Base-by-base conservation (phyloP, 495 filamentous ascomycete species). In the Podospora anserina region DNA sequence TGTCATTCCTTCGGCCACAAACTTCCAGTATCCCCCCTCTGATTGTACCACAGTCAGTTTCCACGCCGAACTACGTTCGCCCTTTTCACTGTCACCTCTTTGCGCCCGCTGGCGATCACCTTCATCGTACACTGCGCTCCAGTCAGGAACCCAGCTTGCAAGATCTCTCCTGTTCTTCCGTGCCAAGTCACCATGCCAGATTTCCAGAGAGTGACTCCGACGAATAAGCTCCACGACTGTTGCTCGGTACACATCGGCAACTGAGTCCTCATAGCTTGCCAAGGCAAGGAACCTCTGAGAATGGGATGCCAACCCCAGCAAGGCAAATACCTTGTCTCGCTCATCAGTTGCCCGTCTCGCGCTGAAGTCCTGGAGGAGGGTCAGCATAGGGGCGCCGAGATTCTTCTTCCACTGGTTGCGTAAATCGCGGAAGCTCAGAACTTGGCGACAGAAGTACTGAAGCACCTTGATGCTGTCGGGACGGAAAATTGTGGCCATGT, bases 261-360 rank as follows among this genome's bases (percentile, higher is more conserved):
- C 56, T 20, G 56, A 6, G 23, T 27, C n/a, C 19, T 20, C 23
- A n/a, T 58, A 58, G 23, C 23, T 27, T 58, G n/a, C 23, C 19
- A 9, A 9, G n/a, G 18, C n/a, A 9, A 61, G 6, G 13, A 16
- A 18, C 3, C 32, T 15, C 32, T 67, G 54, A 4, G 16, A 3
- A 3, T 15, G 19, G 3, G 20, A 26, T 6, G 16, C 30, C n/a
- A 67, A 15, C 2, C 65, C 65, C 7, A 67, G 20, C 28, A 67
- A 23, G 18, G 27, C 65, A 34, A 34, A 67, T 0, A 61, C 57
- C 18, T 67, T 67, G 57, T 67, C 65, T 27, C 65, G 65, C 32
- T 67, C 65, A 56, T 67, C 65, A 15, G 65, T 61, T 19, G 65
- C 55, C 56, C 30, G 65, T 5, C 65, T 19, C 27, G 54, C n/a